Evolutionary conservation across 768 basidiomycete genomes (phyloP).

Genomic region (Candolleomyces eurysporus): DNA sequence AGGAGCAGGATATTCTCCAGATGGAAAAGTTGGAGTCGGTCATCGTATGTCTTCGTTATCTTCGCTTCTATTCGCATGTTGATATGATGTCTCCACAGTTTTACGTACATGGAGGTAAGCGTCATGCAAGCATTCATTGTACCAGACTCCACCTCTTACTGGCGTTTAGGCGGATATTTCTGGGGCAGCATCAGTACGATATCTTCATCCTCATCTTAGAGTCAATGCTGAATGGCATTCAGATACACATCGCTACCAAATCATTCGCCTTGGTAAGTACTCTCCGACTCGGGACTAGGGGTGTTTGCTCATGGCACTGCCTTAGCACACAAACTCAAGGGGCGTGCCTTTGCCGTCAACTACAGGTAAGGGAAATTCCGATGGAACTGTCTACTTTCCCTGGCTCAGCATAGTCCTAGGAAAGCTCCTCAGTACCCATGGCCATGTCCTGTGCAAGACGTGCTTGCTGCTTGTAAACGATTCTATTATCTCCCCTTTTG

Average conservation of each 20-base stretch:
- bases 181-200: conserved; percentile 57
- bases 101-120: conserved; percentile 62
- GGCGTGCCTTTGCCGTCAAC: conserved; percentile 64
- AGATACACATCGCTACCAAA: conserved; percentile 61
- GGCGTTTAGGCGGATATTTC: conserved; percentile 54
- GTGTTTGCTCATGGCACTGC: too few species aligned
- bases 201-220: not conserved
- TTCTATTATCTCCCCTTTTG: not conserved
- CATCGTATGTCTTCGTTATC: conserved; percentile 37
- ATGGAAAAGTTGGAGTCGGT: conserved; percentile 58
- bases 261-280: conserved; percentile 50
- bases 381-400: not conserved
- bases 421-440: conserved; percentile 86
- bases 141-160: not conserved
- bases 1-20: conserved; percentile 38
- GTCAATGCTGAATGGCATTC: not conserved
- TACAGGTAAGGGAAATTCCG: conserved; percentile 32
- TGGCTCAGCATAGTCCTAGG: conserved; percentile 29
- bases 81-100: conserved; percentile 34
- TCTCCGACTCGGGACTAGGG: not conserved
- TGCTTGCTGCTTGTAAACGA: conserved; percentile 64
- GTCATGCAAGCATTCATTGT: not conserved
- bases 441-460: conserved; percentile 75
- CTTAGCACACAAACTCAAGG: conserved; percentile 66
- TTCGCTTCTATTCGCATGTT: not conserved